Percentiles rank a stretch among this genome's conserved stretches.
Evolutionary conservation across 495 filamentous ascomycete species (phyloP).

Genomic region (Hamigera avellanea): DNA sequence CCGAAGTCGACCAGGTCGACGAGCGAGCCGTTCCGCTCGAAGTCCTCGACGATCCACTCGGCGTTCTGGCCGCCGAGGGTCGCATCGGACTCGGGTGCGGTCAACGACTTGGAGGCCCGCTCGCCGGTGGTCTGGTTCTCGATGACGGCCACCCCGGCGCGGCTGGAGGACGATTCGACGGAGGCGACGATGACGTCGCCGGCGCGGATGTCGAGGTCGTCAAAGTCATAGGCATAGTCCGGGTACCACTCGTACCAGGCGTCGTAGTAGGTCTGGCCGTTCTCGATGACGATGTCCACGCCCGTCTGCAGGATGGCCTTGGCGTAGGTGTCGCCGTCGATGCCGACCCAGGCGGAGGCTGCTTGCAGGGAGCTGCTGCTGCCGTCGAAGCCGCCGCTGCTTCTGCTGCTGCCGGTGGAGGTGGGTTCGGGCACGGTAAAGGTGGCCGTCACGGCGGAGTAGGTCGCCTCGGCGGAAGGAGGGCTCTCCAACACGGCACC

Average conservation of each 20-base stretch:
- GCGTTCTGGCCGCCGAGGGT: conserved; percentile 29
- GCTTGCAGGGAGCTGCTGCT: conserved; percentile 28
- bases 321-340: conserved; percentile 43
- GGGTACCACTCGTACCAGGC: conserved; percentile 55
- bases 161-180: conserved; percentile 31
- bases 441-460: conserved; percentile 33
- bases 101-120: conserved; percentile 36
- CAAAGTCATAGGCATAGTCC: conserved; percentile 40
- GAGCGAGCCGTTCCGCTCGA: conserved; percentile 23
- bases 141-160: conserved; percentile 34
- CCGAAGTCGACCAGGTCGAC: conserved; percentile 45
- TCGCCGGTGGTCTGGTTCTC: conserved; percentile 39
- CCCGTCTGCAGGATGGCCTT: conserved; percentile 47
- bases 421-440: conserved; percentile 41
- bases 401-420: conserved; percentile 24
- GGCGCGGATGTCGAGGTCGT: conserved; percentile 31
- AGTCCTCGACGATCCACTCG: conserved; percentile 56
- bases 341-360: conserved; percentile 47
- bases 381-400: conserved; percentile 19
- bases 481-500: conserved; percentile 38
- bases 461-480: too few species aligned
- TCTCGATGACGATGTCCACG: conserved; percentile 37
- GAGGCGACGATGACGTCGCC: conserved; percentile 44
- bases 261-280: conserved; percentile 25
- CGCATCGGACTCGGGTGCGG: conserved; percentile 9